Percentiles rank a stretch among this genome's conserved stretches.
Evolutionary conservation across 164 flowering plant species (phyloP).

Genomic region (Vitis riparia): DNA sequence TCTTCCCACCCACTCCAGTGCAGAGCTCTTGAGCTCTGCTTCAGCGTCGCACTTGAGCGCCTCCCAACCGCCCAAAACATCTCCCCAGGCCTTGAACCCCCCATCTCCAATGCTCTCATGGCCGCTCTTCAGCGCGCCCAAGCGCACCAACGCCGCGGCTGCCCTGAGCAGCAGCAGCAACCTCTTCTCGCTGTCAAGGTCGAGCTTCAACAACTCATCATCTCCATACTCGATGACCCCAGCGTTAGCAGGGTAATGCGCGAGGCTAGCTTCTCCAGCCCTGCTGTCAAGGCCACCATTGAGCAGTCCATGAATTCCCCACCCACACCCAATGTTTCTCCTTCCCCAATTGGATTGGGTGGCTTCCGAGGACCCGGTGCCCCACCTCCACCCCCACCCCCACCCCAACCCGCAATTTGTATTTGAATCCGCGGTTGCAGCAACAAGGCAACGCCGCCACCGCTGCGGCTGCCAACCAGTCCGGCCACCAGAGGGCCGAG

Average conservation of each 20-base stretch:
- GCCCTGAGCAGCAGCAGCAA: slow-evolving; percentile 97
- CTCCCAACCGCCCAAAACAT: slow-evolving; percentile 67
- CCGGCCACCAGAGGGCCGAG: slow-evolving; percentile 47
- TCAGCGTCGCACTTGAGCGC: slow-evolving; percentile 93
- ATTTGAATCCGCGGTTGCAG: slow-evolving; percentile 70
- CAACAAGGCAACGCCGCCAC: slow-evolving; percentile 32
- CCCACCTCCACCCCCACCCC: slow-evolving; percentile 11
- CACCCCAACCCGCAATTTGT: slow-evolving; percentile 44
- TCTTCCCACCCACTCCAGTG: slow-evolving; percentile 98
- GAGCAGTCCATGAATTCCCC: slow-evolving; percentile 65
- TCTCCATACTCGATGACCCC: slow-evolving; percentile 92
- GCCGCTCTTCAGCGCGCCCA: slow-evolving; percentile 97
- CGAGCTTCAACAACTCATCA: slow-evolving; percentile 89
- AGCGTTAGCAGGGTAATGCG: slow-evolving; percentile 97
- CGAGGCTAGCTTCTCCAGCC: slow-evolving; percentile 96
- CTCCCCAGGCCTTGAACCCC: slow-evolving; percentile 67
- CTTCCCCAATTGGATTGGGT: slow-evolving; percentile 31
- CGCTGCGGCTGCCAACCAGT: slow-evolving; percentile 15
- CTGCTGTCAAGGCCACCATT: slow-evolving; percentile 89
- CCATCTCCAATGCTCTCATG: slow-evolving; percentile 89
- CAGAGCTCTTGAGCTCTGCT: slow-evolving; percentile 96
- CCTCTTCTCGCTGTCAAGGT: slow-evolving; percentile 94
- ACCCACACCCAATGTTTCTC: slow-evolving; percentile 21
- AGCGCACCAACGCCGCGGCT: slow-evolving; percentile 96
- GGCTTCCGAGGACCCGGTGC: slow-evolving; percentile 30